A percentile compares a stretch with the other conserved stretches of the same genome.
phyloP scores from a whole-genome alignment of 306 rosid species.

The Alnus rubra region DNA sequence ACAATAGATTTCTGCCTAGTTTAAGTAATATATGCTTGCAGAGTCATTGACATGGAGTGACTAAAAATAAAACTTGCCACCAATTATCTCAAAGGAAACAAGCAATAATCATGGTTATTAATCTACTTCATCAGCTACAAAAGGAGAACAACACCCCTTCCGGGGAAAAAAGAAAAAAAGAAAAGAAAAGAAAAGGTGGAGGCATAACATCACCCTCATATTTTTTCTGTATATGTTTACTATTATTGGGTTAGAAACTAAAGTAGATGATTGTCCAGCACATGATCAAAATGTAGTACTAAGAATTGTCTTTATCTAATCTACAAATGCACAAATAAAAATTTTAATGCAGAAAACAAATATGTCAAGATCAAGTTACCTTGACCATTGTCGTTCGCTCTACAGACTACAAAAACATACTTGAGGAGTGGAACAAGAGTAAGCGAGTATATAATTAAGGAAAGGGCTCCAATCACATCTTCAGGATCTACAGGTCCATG shows the following conservation, averaged over 20 bases:
- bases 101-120: neutral
- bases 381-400: conserved; percentile 98
- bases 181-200: neutral
- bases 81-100: neutral
- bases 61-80: neutral
- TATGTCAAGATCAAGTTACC: conserved; percentile 45
- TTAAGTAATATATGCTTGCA: neutral
- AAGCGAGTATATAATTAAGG: conserved; percentile 94
- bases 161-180: neutral
- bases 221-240: neutral
- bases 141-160: neutral
- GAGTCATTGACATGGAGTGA: neutral
- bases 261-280: neutral
- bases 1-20: neutral
- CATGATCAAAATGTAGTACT: neutral
- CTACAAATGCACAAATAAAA: neutral
- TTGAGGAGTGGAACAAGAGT: conserved; percentile 94
- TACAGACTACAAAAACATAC: conserved; percentile 76
- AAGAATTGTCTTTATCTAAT: neutral
- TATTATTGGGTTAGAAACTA: neutral
- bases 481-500: conserved; percentile 54
- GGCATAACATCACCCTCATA: neutral
- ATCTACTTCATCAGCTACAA: neutral
- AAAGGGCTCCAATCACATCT: conserved; percentile 93
- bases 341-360: neutral